A percentile compares a stretch with the other conserved stretches of the same genome.
These are phyloP conservation scores for Lepidium campestre DNA, from an alignment of 441 rosid species.

Conservation along the genomic window DNA sequence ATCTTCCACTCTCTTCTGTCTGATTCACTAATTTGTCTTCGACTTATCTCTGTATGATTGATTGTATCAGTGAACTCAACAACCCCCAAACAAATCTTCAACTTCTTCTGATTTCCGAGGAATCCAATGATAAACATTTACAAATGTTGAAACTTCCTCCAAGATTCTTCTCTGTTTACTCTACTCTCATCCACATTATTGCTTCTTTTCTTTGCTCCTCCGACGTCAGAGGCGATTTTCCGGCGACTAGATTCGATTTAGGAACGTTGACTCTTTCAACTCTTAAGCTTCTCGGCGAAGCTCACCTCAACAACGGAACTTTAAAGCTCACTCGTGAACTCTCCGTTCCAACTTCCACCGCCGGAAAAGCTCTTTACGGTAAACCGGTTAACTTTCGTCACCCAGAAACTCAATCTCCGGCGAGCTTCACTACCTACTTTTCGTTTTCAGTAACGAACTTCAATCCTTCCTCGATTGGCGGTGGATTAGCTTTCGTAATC, in stretches of 20 bases:
- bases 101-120: neutral
- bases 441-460: conserved; percentile 70
- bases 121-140: conserved; percentile 16
- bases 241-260: conserved; percentile 68
- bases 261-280: conserved; percentile 64
- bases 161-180: conserved; percentile 22
- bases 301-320: conserved; percentile 75
- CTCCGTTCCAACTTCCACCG: conserved; percentile 74
- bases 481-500: conserved; percentile 90
- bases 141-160: conserved; percentile 31
- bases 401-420: conserved; percentile 38
- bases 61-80: conserved; percentile 23
- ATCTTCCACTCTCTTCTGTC: conserved; percentile 23
- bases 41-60: conserved; percentile 13
- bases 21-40: conserved; percentile 22
- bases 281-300: conserved; percentile 80
- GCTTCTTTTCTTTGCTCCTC: conserved; percentile 14
- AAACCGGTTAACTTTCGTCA: conserved; percentile 72
- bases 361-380: conserved; percentile 70
- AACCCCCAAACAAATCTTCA: conserved; percentile 19
- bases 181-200: conserved; percentile 19
- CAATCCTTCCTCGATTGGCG: conserved; percentile 91
- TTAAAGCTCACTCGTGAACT: conserved; percentile 83
- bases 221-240: conserved; percentile 23
- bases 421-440: conserved; percentile 79